Evolutionary conservation across 176 grass and related monocot genomes (phyloP).

Genomic region (Coix lacrymajobi): DNA sequence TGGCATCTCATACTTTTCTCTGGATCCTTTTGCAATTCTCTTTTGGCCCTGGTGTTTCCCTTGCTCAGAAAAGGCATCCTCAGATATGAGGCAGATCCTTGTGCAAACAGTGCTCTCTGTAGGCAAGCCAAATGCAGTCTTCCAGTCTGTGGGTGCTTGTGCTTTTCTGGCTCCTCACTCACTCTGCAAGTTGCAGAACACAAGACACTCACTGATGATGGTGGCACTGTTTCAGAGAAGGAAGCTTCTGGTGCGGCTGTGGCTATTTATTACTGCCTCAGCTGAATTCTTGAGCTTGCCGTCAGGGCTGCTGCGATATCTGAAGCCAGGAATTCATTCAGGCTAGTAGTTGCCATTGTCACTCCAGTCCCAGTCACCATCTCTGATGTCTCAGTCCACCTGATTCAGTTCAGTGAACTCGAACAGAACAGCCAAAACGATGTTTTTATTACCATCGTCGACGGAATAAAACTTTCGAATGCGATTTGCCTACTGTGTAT

Average conservation of each 20-base stretch:
- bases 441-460: background rate
- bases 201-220: slow-evolving; percentile 33
- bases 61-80: slow-evolving; percentile 33
- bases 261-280: background rate
- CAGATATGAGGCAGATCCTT: slow-evolving; percentile 32
- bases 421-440: background rate
- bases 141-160: slow-evolving; percentile 36
- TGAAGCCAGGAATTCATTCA: slow-evolving; percentile 11
- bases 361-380: slow-evolving; percentile 5
- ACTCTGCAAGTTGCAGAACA: slow-evolving; percentile 39
- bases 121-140: slow-evolving; percentile 2
- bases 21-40: slow-evolving; percentile 20
- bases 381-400: background rate
- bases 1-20: slow-evolving; percentile 53
- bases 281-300: background rate
- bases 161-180: slow-evolving; percentile 31
- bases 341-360: background rate
- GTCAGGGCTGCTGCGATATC: background rate
- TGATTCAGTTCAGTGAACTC: background rate
- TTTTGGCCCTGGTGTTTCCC: slow-evolving; percentile 36
- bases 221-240: slow-evolving; percentile 18
- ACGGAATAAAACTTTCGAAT: background rate
- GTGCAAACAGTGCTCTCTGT: slow-evolving; percentile 24
- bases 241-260: background rate
- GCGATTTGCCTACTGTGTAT: background rate